phyloP scores from a whole-genome alignment of 106 monocot species.

The Dioscorea dumetorum region DNA sequence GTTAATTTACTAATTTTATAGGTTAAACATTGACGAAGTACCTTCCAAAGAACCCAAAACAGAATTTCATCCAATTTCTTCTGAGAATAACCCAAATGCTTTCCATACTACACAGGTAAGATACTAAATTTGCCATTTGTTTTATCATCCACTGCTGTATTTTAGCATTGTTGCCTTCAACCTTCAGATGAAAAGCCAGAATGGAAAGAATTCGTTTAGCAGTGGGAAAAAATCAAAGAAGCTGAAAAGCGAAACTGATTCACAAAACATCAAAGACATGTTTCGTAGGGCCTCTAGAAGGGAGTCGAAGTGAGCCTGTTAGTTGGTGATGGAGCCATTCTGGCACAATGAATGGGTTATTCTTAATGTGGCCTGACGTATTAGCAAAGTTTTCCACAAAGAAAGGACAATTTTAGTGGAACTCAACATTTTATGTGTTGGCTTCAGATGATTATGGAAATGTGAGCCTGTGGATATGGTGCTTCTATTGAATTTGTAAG shows the following conservation, averaged over 20 bases:
- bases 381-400: too few relatives aligned
- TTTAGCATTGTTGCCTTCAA: background rate
- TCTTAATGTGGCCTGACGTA: too few relatives aligned
- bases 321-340: too few relatives aligned
- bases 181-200: constrained; percentile 25
- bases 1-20: constrained; percentile 4
- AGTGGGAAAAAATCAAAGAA: constrained; percentile 52
- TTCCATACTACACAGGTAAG: constrained; percentile 21
- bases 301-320: constrained; percentile 2
- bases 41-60: constrained; percentile 4
- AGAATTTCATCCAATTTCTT: constrained; percentile 9
- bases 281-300: constrained; percentile 39
- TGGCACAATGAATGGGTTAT: too few relatives aligned
- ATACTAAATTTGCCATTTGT: background rate
- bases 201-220: constrained; percentile 18
- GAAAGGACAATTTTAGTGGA: too few relatives aligned
- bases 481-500: too few relatives aligned
- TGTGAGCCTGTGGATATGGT: too few relatives aligned
- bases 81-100: constrained; percentile 18
- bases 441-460: too few relatives aligned
- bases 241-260: constrained; percentile 42
- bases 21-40: constrained; percentile 34
- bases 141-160: background rate
- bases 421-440: too few relatives aligned
- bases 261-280: constrained; percentile 65